phyloP scores from a whole-genome alignment of 192 early-diverging fungal species.

The Coemansia pectinata region DNA sequence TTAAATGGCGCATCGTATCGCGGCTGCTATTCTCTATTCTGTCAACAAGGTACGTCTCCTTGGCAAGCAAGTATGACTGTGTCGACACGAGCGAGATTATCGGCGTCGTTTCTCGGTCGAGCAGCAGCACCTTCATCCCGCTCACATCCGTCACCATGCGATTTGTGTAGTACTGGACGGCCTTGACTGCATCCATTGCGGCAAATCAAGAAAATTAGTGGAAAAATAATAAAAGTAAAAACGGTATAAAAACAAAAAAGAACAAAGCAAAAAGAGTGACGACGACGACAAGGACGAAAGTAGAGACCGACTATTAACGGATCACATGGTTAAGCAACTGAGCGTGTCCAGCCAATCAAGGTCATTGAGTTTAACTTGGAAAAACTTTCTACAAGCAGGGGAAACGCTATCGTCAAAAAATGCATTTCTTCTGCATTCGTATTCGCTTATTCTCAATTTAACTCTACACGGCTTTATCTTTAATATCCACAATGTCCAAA shows the following conservation, averaged over 20 bases:
- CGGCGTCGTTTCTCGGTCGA: slow-evolving; percentile 94
- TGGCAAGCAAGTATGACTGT: slow-evolving; percentile 87
- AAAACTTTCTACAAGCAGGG: background rate
- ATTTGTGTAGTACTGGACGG: slow-evolving; percentile 83
- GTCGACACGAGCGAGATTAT: slow-evolving; percentile 93
- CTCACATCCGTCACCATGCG: slow-evolving; percentile 88
- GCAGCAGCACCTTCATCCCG: slow-evolving; percentile 97
- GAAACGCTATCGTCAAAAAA: background rate
- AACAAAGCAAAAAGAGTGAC: background rate
- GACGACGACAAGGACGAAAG: background rate
- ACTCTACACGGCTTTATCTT: background rate
- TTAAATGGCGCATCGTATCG: slow-evolving; percentile 93
- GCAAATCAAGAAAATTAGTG: background rate
- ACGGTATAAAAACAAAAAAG: background rate
- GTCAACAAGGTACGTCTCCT: slow-evolving; percentile 95
- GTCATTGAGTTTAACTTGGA: background rate
- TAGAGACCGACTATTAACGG: background rate
- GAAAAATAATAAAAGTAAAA: background rate
- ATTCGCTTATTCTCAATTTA: background rate
- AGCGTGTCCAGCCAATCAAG: background rate
- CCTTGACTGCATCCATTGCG: slow-evolving; percentile 77
- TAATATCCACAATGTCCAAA: slow-evolving; percentile 37
- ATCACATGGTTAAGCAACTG: background rate
- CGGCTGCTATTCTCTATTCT: slow-evolving; percentile 80
- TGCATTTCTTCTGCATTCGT: slow-evolving; percentile 1